Base-by-base conservation (phyloP, 257 asterid genomes). In the Forsythia viridissima region DNA sequence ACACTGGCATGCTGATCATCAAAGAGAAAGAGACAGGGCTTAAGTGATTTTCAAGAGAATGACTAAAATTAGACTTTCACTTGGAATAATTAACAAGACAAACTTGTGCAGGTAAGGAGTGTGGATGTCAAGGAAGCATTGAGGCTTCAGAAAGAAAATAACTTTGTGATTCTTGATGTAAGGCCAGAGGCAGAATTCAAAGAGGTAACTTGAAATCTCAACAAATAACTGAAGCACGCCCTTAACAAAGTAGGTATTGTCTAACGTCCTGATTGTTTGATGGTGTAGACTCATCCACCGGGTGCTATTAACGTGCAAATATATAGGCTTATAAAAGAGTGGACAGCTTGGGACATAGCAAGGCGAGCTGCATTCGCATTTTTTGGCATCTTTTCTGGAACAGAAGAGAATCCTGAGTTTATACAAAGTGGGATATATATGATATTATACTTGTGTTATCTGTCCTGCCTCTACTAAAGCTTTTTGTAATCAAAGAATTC, bases 311-410 rank as follows among this genome's bases (percentile, higher is more conserved):
- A 93, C 84, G 98, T 93, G 84, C 96, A 95, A 88, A 90, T 95
- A 83, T 95, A 93, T 76, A 87, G 99, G 89, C 96, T 95, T 61
- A 95, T 95, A 81, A 95, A 95, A 90, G 99, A 95, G 80, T 95
- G 99, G 99, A 93, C 98, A 12, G 96, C 99, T 10, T 95, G 99
- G 98, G 99, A 95, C 85, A 95, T 95, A 76, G 94, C 98, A 24
- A 87, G 99, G 82, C 85, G 99, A 59, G 97, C 88, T 72, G 99
- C 99, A 41, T 95, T 93, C 81, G 99, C 99, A 8, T 95, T 95
- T 85, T 93, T 93, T 52, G 99, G 99, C 70, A 93, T 93, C 75
- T 90, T 95, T 80, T 80, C 89, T 61, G 98, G 98, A 83, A 93
- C 99, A 72, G 99, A 94, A 86, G 99, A 94, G 87, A 94, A 94